Conservation (phyloP, 768 basidiomycete genomes). For the Serendipita indica region DNA sequence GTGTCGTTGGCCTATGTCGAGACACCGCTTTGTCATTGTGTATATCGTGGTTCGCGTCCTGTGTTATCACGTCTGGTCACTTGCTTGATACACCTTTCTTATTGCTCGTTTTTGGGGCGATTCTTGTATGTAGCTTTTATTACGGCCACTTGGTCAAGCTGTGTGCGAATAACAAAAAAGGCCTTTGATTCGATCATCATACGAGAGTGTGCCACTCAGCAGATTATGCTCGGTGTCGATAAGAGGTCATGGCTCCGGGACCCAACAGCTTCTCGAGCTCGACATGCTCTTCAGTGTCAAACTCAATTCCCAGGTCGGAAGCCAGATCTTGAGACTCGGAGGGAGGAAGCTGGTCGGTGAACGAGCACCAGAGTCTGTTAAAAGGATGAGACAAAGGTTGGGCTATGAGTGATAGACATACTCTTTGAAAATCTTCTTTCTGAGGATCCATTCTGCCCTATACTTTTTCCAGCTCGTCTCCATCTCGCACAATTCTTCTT, state of each 20-base stretch:
- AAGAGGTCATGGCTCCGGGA: background rate
- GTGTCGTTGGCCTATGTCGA: too few species aligned
- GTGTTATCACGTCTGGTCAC: too few species aligned
- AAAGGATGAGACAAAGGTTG: background rate
- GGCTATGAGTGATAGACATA: slow-evolving; percentile 26
- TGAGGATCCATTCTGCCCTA: slow-evolving; percentile 64
- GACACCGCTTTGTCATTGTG: too few species aligned
- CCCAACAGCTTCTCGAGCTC: slow-evolving; percentile 32
- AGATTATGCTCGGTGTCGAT: too few species aligned
- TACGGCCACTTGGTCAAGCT: too few species aligned
- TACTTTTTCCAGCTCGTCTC: slow-evolving; percentile 66
- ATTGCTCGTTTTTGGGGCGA: too few species aligned
- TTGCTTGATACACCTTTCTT: too few species aligned
- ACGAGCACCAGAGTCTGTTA: slow-evolving; percentile 63
- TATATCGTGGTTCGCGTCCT: too few species aligned
- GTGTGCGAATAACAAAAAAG: too few species aligned
- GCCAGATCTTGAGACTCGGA: slow-evolving; percentile 48
- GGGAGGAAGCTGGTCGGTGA: slow-evolving; percentile 50
- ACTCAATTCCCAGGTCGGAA: slow-evolving; percentile 71
- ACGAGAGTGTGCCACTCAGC: too few species aligned
- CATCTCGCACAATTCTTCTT: slow-evolving; percentile 51
- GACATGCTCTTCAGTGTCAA: slow-evolving; percentile 56
- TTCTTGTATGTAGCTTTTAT: too few species aligned
- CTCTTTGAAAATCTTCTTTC: slow-evolving; percentile 64
- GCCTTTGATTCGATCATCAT: too few species aligned